Base-by-base conservation (phyloP, 352 stramenopile genomes). In the Peronospora tabacina region DNA sequence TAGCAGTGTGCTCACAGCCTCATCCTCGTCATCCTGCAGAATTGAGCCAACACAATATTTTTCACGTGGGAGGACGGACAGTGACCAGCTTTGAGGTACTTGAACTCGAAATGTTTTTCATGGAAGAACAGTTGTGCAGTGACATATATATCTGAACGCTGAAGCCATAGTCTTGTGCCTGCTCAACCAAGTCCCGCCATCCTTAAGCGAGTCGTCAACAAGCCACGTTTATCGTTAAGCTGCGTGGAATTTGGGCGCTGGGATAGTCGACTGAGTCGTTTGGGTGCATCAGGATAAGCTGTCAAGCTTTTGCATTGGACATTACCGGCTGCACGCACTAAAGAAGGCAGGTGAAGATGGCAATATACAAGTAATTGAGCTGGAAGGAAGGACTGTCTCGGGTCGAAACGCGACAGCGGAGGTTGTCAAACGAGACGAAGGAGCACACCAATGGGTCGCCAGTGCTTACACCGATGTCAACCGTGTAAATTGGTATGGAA, bases 61-160 rank as follows among this genome's bases (percentile, higher is more conserved):
- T 58, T 17, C 4, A 87, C 52, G 28, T 88, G 80, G 42, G 85
- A 97, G 63, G 86, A 95, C n/a, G 87, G 89, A 57, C 91, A 97
- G 32, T 77, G 51, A 20, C 82, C 81, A 6, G 82, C 69, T 47
- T 83, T 89, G 17, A 98, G 70, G 52, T 96, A 91, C 41, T 89
- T 85, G 37, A 96, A 95, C 72, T 98, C 93, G 55, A 97, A 97
- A 65, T 97, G 89, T 61, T 97, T 85, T 50, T 96, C 85, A 66
- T 97, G 85, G 71, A 97, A 97, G 48, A 98, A 97, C 36, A 83
- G 61, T 91, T 97, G 44, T 89, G 71, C 19, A 75, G 85, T 17
- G 81, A 97, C 39, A 96, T 62, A 52, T 93, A 70, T 30, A 97
- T 85, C 50, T 91, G 86, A 58, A 98, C 92, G 59, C 90, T 32